Evolutionary conservation across 306 rosid genomes (phyloP).

Genomic region (Malus asiatica): DNA sequence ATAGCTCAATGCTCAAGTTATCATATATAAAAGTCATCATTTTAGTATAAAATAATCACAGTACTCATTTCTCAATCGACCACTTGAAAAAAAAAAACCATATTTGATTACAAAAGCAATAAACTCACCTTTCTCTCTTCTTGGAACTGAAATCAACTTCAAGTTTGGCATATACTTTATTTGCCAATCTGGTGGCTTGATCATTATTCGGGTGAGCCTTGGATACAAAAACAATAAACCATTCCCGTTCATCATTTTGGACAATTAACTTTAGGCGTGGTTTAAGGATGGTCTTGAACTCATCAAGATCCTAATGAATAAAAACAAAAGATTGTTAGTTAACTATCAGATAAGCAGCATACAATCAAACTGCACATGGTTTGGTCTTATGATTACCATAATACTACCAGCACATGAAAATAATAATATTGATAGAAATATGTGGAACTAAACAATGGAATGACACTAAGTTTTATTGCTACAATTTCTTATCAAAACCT

Average conservation of each 20-base stretch:
- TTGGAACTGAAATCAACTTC: constrained; percentile 93
- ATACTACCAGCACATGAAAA: no score
- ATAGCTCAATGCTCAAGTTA: not conserved
- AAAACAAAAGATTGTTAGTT: constrained; percentile 11
- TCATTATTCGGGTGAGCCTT: constrained; percentile 86
- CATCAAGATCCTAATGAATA: constrained; percentile 80
- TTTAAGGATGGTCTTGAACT: constrained; percentile 93
- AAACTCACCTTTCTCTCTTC: constrained; percentile 86
- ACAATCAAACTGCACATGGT: not conserved
- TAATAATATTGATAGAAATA: no score
- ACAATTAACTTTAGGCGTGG: constrained; percentile 91
- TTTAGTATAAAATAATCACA: not conserved
- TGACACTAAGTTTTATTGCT: no score
- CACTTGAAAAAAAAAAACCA: not conserved
- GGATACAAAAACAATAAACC: constrained; percentile 94
- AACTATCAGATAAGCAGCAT: constrained; percentile 3
- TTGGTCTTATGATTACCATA: not conserved
- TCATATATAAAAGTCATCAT: not conserved
- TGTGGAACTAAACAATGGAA: no score
- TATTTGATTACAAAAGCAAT: not conserved
- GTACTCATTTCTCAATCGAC: not conserved
- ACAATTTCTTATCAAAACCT: no score
- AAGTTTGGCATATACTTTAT: constrained; percentile 84
- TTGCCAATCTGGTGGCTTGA: constrained; percentile 74
- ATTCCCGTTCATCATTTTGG: constrained; percentile 97